phyloP scores from a whole-genome alignment of 2,329 filamentous ascomycete species.

The Mollisia scopiformis region DNA sequence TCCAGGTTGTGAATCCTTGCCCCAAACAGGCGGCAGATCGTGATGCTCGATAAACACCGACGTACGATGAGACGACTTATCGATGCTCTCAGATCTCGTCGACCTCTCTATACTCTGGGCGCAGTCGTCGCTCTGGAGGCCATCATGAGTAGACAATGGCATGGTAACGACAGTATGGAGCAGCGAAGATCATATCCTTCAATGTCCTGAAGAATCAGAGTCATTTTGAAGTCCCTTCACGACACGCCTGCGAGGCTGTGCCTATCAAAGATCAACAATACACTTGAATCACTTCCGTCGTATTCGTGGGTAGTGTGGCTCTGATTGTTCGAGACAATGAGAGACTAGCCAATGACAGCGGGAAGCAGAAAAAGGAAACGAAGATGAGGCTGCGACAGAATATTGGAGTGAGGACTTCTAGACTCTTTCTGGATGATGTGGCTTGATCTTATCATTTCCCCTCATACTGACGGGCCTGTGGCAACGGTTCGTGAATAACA shows the following conservation, averaged over 20 bases:
- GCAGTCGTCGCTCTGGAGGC: background rate
- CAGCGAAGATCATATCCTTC: background rate
- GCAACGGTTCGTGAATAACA: background rate
- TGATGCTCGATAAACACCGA: constrained; percentile 1
- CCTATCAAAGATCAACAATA: background rate
- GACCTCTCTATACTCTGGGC: background rate
- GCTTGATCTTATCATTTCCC: background rate
- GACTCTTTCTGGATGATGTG: background rate
- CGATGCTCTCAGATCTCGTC: background rate
- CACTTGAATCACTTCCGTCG: background rate
- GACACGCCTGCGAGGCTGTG: background rate
- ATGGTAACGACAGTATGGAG: background rate
- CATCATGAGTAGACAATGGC: background rate
- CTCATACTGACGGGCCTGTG: background rate
- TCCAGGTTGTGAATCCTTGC: background rate
- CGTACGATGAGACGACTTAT: background rate
- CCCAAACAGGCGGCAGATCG: constrained; percentile 4
- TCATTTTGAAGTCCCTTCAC: background rate
- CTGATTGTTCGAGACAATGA: background rate
- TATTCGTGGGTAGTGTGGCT: background rate
- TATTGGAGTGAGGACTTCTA: background rate
- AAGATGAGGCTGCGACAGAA: background rate
- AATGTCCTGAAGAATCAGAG: background rate
- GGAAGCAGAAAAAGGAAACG: background rate
- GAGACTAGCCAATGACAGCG: background rate